Evolutionary conservation across 192 early-diverging fungal species (phyloP).

Genomic region (Backusella luteola): DNA sequence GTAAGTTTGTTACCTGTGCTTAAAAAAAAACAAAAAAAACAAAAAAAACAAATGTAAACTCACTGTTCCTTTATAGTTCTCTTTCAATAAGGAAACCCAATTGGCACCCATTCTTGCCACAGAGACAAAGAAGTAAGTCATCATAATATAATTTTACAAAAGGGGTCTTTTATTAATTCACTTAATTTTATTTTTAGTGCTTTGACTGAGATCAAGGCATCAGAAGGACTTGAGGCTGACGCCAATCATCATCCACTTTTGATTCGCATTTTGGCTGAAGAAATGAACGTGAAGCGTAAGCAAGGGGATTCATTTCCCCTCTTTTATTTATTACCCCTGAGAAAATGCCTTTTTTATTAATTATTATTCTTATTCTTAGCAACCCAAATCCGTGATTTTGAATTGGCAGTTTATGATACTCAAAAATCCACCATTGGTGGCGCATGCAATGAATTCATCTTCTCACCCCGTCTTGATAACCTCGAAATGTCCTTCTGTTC

Average conservation of each 20-base stretch:
- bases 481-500: conserved; percentile 95
- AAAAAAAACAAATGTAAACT: not conserved
- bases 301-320: not conserved
- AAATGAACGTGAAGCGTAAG: conserved; percentile 65
- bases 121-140: conserved; percentile 53
- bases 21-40: not conserved
- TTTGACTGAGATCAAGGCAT: conserved; percentile 14
- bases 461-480: conserved; percentile 93
- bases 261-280: conserved; percentile 72
- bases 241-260: conserved; percentile 82
- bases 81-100: conserved; percentile 95
- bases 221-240: conserved; percentile 30
- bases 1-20: conserved; percentile 10
- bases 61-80: conserved; percentile 49
- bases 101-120: conserved; percentile 86
- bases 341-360: not conserved
- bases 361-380: conserved; percentile 34
- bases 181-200: conserved; percentile 15
- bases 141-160: not conserved
- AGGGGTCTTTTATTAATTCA: not conserved
- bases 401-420: conserved; percentile 96
- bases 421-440: conserved; percentile 88
- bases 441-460: conserved; percentile 89
- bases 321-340: not conserved
- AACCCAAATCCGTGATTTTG: conserved; percentile 89